phyloP scores from a whole-genome alignment of 495 filamentous ascomycete species.

The Hypoxylon perforatum region DNA sequence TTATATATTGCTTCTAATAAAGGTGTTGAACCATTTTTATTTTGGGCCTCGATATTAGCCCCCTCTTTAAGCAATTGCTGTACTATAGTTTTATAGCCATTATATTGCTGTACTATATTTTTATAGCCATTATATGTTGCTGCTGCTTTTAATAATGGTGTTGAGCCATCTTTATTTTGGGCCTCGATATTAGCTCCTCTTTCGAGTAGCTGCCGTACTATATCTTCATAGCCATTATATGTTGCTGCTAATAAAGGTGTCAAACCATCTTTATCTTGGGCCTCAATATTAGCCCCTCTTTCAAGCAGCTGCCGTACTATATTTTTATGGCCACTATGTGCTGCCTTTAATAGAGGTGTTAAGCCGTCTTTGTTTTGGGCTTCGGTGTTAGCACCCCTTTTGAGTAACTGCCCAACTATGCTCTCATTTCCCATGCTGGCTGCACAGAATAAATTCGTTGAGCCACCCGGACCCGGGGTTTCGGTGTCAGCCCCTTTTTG shows the following conservation, averaged over 20 bases:
- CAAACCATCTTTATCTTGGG: too few relatives aligned
- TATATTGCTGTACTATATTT: too few relatives aligned
- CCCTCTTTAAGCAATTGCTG: not conserved
- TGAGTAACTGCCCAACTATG: not conserved
- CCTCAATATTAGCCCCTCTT: too few relatives aligned
- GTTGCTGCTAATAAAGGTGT: too few relatives aligned
- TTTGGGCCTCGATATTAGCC: not conserved
- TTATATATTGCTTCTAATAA: not conserved
- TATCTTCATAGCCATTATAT: too few relatives aligned
- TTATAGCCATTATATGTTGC: too few relatives aligned
- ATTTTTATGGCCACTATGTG: not conserved
- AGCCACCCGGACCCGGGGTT: conserved; percentile 20
- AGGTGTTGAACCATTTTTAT: not conserved
- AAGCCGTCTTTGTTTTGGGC: not conserved
- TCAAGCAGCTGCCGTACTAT: not conserved
- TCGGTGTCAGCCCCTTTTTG: conserved; percentile 3
- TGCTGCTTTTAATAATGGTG: too few relatives aligned
- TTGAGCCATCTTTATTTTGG: too few relatives aligned
- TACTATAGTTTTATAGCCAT: not conserved
- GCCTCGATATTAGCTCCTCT: too few relatives aligned
- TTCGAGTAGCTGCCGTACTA: too few relatives aligned
- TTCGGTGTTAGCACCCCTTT: not conserved
- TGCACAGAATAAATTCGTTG: not conserved
- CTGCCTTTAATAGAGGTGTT: not conserved
- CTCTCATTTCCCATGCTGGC: not conserved